These are phyloP conservation scores for Phaseolus coccineus DNA, from an alignment of 331 rosid genomes.

Conservation along the genomic window DNA sequence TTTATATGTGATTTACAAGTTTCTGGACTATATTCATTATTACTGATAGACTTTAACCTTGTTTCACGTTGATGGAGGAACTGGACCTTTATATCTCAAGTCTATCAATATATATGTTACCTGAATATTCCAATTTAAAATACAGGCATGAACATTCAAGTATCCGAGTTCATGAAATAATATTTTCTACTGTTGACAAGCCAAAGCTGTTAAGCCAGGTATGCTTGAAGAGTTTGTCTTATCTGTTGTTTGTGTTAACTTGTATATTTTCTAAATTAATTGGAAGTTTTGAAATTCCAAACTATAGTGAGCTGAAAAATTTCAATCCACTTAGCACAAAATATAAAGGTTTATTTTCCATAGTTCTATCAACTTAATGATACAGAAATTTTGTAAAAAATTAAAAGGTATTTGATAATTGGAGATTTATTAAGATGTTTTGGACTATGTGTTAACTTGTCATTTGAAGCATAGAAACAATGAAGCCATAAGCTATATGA, in stretches of 20 bases:
- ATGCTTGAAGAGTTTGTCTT: conserved; percentile 28
- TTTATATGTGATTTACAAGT: not conserved
- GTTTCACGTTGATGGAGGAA: conserved; percentile 18
- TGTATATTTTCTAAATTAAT: conserved; percentile 18
- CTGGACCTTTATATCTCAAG: conserved; percentile 8
- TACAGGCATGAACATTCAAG: conserved; percentile 73
- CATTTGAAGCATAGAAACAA: conserved; percentile 22
- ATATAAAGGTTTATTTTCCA: conserved; percentile 29
- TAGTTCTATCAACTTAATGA: conserved; percentile 5
- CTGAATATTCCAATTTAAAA: conserved; percentile 39
- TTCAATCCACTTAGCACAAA: conserved; percentile 5
- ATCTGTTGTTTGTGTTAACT: conserved; percentile 23
- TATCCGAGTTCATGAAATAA: conserved; percentile 78
- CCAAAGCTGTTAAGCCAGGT: conserved; percentile 99
- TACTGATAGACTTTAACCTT: conserved; percentile 11
- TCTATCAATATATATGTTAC: conserved; percentile 16
- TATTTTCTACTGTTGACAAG: conserved; percentile 90
- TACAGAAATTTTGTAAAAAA: not conserved
- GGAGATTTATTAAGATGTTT: conserved; percentile 4
- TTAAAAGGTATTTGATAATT: conserved; percentile 20
- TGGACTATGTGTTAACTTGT: not conserved
- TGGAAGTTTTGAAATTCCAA: conserved; percentile 32
- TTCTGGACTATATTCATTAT: conserved; percentile 17
- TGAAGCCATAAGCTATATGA: conserved; percentile 9
- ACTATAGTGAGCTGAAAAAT: not conserved